A percentile compares a stretch with the other conserved stretches of the same genome.
These are phyloP conservation scores for Metarhizium album DNA, from an alignment of 2,329 filamentous ascomycete species.

Conservation along the genomic window DNA sequence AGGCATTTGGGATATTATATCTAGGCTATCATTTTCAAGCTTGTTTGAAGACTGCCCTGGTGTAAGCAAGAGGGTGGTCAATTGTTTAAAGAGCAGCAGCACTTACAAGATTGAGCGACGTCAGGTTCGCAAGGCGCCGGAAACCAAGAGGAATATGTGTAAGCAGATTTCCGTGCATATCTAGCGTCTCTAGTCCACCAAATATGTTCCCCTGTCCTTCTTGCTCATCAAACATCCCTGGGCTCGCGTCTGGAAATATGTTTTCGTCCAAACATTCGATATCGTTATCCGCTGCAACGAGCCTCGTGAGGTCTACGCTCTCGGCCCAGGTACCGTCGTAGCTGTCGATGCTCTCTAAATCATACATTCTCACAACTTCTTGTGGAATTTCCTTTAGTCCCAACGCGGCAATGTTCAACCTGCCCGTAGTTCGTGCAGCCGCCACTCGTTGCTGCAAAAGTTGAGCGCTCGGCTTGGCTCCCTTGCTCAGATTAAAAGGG, in stretches of 20 bases:
- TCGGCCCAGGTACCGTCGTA: slow-evolving; percentile 74
- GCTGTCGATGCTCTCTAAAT: slow-evolving; percentile 55
- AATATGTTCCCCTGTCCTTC: slow-evolving; percentile 66
- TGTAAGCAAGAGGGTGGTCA: slow-evolving; percentile 12
- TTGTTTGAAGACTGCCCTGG: slow-evolving; percentile 61
- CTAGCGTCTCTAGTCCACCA: slow-evolving; percentile 66
- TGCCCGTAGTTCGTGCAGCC: slow-evolving; percentile 63
- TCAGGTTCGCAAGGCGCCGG: slow-evolving; percentile 60
- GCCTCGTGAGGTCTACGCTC: slow-evolving; percentile 72
- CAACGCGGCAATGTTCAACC: slow-evolving; percentile 81
- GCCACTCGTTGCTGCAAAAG: slow-evolving; percentile 64
- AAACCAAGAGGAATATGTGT: slow-evolving; percentile 64
- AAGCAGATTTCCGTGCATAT: slow-evolving; percentile 78
- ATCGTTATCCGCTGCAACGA: slow-evolving; percentile 86
- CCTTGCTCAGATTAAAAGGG: slow-evolving; percentile 58
- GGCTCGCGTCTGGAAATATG: slow-evolving; percentile 65
- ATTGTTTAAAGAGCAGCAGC: background rate
- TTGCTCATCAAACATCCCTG: slow-evolving; percentile 46
- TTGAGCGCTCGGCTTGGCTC: slow-evolving; percentile 48
- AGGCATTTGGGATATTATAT: slow-evolving; percentile 62
- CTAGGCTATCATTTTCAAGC: slow-evolving; percentile 59
- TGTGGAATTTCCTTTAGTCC: slow-evolving; percentile 67
- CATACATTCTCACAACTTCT: slow-evolving; percentile 86
- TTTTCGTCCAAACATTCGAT: slow-evolving; percentile 61
- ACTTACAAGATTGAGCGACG: slow-evolving; percentile 69